A percentile compares a stretch with the other conserved stretches of the same genome.
phyloP scores from a whole-genome alignment of 2,329 filamentous ascomycete species.

The Xylaria sp. region DNA sequence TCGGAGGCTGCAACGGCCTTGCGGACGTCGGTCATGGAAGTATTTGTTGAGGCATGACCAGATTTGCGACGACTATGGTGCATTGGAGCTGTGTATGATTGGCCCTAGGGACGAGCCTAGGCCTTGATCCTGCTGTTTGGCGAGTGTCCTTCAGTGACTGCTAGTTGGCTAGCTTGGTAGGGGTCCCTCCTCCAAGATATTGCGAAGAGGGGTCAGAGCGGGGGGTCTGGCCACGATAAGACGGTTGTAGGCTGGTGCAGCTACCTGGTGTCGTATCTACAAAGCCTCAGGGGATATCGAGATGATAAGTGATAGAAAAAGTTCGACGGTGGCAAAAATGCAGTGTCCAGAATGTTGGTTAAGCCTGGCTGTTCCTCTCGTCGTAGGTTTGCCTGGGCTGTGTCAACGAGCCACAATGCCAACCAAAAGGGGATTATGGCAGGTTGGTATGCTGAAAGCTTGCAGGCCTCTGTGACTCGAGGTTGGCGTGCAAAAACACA shows the following conservation, averaged over 20 bases:
- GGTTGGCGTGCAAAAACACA: constrained; percentile 16
- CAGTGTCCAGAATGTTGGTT: not conserved
- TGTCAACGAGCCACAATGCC: constrained; percentile 7
- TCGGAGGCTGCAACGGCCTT: constrained; percentile 52
- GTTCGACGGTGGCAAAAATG: not conserved
- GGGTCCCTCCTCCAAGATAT: constrained; percentile 22
- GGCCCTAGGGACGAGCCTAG: constrained; percentile 19
- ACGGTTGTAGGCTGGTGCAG: constrained; percentile 8
- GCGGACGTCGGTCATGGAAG: constrained; percentile 58
- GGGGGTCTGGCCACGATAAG: constrained; percentile 13
- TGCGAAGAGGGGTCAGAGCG: constrained; percentile 26
- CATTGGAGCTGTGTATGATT: constrained; percentile 44
- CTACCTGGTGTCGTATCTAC: constrained; percentile 5
- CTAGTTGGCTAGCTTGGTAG: constrained; percentile 24
- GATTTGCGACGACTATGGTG: constrained; percentile 62
- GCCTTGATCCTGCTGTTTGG: constrained; percentile 15
- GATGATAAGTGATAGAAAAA: constrained; percentile 1
- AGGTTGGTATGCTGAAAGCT: too few species aligned
- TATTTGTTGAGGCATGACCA: constrained; percentile 55
- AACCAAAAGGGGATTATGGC: constrained; percentile 6
- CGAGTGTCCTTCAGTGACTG: constrained; percentile 13
- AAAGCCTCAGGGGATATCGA: not conserved
- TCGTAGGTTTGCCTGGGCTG: not conserved
- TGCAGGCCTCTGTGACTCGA: constrained; percentile 23
- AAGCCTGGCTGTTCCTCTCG: constrained; percentile 8